Percentiles rank a stretch among this genome's conserved stretches.
Evolutionary conservation across 208 protist species (phyloP).

Genomic region (Acanthamoeba castellanii): DNA sequence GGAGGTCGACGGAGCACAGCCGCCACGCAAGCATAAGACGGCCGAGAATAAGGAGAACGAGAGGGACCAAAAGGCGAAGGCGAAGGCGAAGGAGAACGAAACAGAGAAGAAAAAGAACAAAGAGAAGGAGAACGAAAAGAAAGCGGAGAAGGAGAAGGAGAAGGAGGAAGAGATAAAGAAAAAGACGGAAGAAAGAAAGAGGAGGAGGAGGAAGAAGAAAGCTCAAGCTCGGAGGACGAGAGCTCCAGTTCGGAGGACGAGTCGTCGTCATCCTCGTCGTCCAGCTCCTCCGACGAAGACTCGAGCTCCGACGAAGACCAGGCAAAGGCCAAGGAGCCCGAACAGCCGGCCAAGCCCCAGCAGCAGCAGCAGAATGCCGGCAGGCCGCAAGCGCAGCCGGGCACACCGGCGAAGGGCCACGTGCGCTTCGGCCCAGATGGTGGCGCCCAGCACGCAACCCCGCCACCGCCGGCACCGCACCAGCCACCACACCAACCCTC

Average conservation of each 20-base stretch:
- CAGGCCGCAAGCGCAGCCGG: neutral
- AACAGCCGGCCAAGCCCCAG: neutral
- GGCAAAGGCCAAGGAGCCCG: neutral
- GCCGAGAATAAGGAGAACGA: neutral
- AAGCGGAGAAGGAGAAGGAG: neutral
- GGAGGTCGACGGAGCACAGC: neutral
- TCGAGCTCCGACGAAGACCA: neutral
- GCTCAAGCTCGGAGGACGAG: conserved; percentile 15
- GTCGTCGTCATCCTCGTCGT: neutral
- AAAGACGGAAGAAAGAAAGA: neutral
- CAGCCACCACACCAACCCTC: neutral
- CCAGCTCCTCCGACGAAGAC: neutral
- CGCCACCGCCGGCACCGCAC: neutral
- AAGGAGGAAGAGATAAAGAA: neutral
- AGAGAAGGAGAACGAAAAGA: neutral
- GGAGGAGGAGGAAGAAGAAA: conserved; percentile 77
- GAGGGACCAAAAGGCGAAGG: neutral
- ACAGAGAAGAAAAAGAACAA: neutral
- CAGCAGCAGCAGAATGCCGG: neutral
- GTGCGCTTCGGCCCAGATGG: neutral
- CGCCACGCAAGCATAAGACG: neutral
- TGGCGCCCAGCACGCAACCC: neutral
- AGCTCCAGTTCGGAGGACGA: conserved; percentile 16
- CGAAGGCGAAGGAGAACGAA: neutral
- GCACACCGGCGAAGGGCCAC: neutral